Percentiles rank a stretch among this genome's conserved stretches.
These are phyloP conservation scores for Nothomitra cinnamomea DNA, from an alignment of 2,329 filamentous ascomycete genomes.

Conservation along the genomic window DNA sequence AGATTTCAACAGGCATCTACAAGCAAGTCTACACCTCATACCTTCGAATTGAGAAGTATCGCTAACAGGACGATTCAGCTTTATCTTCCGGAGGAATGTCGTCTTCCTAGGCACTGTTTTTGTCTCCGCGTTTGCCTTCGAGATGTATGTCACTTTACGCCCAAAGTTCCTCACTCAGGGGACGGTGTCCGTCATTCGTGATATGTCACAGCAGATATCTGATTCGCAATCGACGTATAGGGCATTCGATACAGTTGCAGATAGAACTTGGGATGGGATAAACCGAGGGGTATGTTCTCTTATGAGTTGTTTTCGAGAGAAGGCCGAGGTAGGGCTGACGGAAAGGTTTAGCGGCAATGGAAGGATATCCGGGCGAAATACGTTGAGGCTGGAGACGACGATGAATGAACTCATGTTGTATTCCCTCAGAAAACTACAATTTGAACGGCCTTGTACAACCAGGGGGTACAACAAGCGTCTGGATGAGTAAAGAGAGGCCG, in stretches of 20 bases:
- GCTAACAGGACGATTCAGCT: conserved; percentile 33
- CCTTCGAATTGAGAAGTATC: neutral
- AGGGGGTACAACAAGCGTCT: neutral
- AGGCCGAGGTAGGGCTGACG: neutral
- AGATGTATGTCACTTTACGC: conserved; percentile 53
- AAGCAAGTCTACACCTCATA: conserved; percentile 31
- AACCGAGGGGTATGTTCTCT: conserved; percentile 73
- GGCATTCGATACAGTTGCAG: conserved; percentile 64
- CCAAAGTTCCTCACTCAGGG: neutral
- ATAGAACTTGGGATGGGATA: conserved; percentile 75
- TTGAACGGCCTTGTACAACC: neutral
- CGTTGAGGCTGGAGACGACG: conserved; percentile 51
- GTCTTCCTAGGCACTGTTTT: conserved; percentile 82
- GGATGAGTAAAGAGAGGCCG: neutral
- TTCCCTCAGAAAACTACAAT: neutral
- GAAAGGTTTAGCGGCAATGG: conserved; percentile 70
- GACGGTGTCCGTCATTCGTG: too few relatives aligned
- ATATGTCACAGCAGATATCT: neutral
- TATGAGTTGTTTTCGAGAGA: neutral
- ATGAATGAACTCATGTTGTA: conserved; percentile 12
- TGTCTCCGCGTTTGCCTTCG: conserved; percentile 70
- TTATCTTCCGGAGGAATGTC: conserved; percentile 72
- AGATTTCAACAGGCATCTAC: conserved; percentile 39
- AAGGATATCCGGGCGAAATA: conserved; percentile 95
- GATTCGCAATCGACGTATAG: conserved; percentile 30